phyloP scores from a whole-genome alignment of 1,284 basidiomycete genomes.

The Pseudozyma flocculosa region DNA sequence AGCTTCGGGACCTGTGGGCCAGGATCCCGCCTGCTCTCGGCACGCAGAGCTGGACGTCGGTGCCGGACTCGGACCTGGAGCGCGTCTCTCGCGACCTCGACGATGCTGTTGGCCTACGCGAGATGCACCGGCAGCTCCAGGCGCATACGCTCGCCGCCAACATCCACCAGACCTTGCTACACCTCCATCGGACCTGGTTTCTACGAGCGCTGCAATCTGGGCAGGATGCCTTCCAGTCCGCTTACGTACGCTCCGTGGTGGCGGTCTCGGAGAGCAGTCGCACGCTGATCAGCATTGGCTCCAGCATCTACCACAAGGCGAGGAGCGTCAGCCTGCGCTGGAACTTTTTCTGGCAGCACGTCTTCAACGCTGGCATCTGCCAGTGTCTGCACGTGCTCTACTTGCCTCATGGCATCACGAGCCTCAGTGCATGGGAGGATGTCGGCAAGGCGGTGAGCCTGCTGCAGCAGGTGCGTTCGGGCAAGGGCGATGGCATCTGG shows the following conservation, averaged over 20 bases:
- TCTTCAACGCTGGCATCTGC: constrained; percentile 12
- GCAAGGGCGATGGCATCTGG: background rate
- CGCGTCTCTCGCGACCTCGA: background rate
- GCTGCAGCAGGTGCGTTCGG: constrained; percentile 1
- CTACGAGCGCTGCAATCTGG: constrained; percentile 1
- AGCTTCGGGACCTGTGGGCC: constrained; percentile 7
- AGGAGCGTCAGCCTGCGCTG: constrained; percentile 6
- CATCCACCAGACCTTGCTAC: constrained; percentile 12
- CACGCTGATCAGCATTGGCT: constrained; percentile 9
- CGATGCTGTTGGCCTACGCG: constrained; percentile 5
- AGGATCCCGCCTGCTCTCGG: background rate
- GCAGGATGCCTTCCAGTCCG: constrained; percentile 2
- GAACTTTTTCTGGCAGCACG: constrained; percentile 9
- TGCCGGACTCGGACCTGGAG: background rate
- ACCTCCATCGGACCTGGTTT: constrained; percentile 21
- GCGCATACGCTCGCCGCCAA: constrained; percentile 9
- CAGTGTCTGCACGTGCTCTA: constrained; percentile 10
- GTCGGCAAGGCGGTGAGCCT: constrained; percentile 8
- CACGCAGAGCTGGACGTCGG: background rate
- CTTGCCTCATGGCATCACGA: constrained; percentile 1
- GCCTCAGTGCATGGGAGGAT: constrained; percentile 7
- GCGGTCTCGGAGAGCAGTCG: constrained; percentile 7
- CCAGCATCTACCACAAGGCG: constrained; percentile 2
- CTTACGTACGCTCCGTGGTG: constrained; percentile 6
- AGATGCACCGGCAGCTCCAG: constrained; percentile 4